Evolutionary conservation across 2,329 filamentous ascomycete genomes (phyloP).

Genomic region (Talaromyces marneffei): DNA sequence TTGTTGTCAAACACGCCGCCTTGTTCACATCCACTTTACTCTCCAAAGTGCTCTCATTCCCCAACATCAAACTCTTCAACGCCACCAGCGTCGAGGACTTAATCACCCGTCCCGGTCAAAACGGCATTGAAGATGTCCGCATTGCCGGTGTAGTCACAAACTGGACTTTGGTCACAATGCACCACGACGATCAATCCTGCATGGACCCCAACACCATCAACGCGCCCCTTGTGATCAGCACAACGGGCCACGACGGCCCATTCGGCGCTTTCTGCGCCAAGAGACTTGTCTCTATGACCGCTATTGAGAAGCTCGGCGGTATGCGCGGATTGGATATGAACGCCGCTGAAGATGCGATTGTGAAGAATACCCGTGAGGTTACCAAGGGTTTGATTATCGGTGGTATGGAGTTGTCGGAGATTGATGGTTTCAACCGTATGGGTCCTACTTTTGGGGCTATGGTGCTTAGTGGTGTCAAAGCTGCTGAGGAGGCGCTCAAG

Average conservation of each 20-base stretch:
- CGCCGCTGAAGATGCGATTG: constrained; percentile 83
- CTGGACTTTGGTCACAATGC: constrained; percentile 86
- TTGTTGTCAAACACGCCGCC: constrained; percentile 90
- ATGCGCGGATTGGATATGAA: constrained; percentile 96
- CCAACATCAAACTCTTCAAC: constrained; percentile 95
- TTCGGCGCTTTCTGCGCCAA: constrained; percentile 90
- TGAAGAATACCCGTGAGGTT: constrained; percentile 84
- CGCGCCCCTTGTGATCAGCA: constrained; percentile 79
- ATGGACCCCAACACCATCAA: constrained; percentile 99
- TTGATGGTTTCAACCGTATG: constrained; percentile 90
- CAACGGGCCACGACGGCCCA: constrained; percentile 84
- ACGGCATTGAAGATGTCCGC: constrained; percentile 52
- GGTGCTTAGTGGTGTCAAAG: constrained; percentile 81
- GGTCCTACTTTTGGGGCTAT: constrained; percentile 85
- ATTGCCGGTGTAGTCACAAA: constrained; percentile 90
- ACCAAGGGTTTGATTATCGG: constrained; percentile 85
- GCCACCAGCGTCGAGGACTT: constrained; percentile 88
- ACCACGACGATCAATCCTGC: constrained; percentile 85
- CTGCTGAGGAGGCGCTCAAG: constrained; percentile 75
- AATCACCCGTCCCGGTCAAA: constrained; percentile 65
- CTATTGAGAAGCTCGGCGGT: constrained; percentile 74
- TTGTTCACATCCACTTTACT: constrained; percentile 86
- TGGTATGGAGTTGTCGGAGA: constrained; percentile 87
- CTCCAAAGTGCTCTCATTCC: constrained; percentile 73
- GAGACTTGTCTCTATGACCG: constrained; percentile 81